Evolutionary conservation across 2,329 filamentous ascomycete genomes (phyloP).

Genomic region (Trichoderma sp.): DNA sequence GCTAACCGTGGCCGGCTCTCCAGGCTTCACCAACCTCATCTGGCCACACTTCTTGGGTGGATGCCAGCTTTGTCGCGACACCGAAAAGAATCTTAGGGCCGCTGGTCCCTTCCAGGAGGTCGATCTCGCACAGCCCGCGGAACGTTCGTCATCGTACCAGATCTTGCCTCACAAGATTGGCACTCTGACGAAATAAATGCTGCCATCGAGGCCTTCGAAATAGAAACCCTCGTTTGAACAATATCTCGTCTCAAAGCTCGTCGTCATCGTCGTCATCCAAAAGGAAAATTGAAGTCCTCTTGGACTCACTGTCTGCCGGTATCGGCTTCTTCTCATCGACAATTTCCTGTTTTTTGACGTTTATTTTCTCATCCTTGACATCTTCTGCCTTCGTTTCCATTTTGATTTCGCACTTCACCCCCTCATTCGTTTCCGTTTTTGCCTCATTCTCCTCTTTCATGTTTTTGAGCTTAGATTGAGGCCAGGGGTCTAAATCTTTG

Average conservation of each 20-base stretch:
- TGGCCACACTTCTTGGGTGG: conserved; percentile 54
- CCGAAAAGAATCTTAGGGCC: conserved; percentile 44
- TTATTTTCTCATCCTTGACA: conserved; percentile 24
- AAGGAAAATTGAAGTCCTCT: conserved; percentile 38
- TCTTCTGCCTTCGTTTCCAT: conserved; percentile 8
- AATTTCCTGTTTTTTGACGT: conserved; percentile 15
- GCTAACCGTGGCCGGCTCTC: not conserved
- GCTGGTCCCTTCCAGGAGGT: conserved; percentile 52
- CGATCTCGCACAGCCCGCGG: conserved; percentile 43
- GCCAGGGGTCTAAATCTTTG: not conserved
- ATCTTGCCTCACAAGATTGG: conserved; percentile 51
- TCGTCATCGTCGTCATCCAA: conserved; percentile 41
- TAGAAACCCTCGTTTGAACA: not conserved
- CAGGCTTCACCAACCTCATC: conserved; percentile 50
- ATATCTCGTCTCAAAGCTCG: conserved; percentile 32
- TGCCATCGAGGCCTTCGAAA: not conserved
- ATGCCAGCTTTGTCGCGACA: conserved; percentile 51
- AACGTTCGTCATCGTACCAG: conserved; percentile 41
- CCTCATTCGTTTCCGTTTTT: conserved; percentile 7
- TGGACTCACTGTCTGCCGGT: conserved; percentile 27
- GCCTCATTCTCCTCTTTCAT: not conserved
- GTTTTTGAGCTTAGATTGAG: not conserved
- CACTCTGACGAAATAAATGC: conserved; percentile 48
- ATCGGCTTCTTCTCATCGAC: conserved; percentile 23
- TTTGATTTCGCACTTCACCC: conserved; percentile 25